Base-by-base conservation (phyloP, 306 rosid genomes). In the Arachis stenosperma region DNA sequence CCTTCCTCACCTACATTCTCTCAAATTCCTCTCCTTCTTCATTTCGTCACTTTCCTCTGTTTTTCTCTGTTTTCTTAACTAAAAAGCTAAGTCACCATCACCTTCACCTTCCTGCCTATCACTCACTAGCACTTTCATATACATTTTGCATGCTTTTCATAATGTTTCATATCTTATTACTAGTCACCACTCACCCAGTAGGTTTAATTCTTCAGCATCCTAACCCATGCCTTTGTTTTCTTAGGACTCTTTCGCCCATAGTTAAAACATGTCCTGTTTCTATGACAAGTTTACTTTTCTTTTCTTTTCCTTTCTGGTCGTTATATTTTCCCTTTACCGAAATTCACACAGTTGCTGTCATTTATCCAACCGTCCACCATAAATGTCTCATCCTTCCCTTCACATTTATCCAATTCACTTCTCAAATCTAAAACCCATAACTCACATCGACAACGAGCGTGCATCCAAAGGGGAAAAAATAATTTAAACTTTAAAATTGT, bases 111-210 rank as follows among this genome's bases (percentile, higher is more conserved):
- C 67, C 8, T 40, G 3, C 13, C 29, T 0, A 15, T 27, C 41
- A 54, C 36, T 36, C 43, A 33, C 65, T 12, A 2, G 7, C 53
- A 66, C 73, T 33, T 42, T 67, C 67, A 5, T 47, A 74, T 73
- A 5, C 47, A 74, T 61, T 60, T 9, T 42, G 27, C 62, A 14
- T 6, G 9, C 4, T 69, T 33, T 14, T 1, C 29, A 46, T 2
- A 42, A 61, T 7, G 8, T 59, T 51, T 9, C 2, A 3, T 44
- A 10, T 22, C 44, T 8, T 27, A 13, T 5, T 64, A 14, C 15
- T 9, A 30, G 41, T 17, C 9, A 56, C 9, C 15, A 55, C 4
- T 33, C 4, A 33, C 37, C 37, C 3, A 2, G 4, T 22, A 13
- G 8, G 55, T 10, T 10, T 15, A 9, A 14, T 50, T 17, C 9